A percentile compares a stretch with the other conserved stretches of the same genome.
Evolutionary conservation across 805 yeast genomes (phyloP).

Genomic region (Wickerhamomyces subpelliculosus): DNA sequence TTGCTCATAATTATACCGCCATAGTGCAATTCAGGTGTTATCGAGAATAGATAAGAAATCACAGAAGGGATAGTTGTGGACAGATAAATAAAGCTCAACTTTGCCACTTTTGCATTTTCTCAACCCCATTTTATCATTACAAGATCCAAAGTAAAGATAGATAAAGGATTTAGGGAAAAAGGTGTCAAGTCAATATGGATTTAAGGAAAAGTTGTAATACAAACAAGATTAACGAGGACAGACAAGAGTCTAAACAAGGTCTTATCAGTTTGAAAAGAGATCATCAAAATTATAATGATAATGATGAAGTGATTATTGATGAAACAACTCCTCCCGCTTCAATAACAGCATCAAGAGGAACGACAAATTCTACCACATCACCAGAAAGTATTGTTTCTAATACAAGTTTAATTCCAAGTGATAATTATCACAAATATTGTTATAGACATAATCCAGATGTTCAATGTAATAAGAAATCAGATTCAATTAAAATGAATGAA

Average conservation of each 20-base stretch:
- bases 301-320: neutral
- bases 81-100: no score
- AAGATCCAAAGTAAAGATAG: no score
- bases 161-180: no score
- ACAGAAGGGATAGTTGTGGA: no score
- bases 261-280: no score
- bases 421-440: constrained; percentile 65
- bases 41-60: no score
- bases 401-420: constrained; percentile 23
- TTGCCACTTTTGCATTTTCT: no score
- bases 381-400: neutral
- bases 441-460: constrained; percentile 92
- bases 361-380: neutral
- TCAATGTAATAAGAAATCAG: constrained; percentile 63
- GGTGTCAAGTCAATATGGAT: neutral
- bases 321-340: neutral
- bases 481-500: constrained; percentile 53
- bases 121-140: no score
- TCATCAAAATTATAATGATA: no score
- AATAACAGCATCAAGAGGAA: neutral
- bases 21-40: no score
- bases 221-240: neutral
- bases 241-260: neutral
- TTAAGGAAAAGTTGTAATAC: neutral
- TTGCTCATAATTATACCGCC: no score